These are phyloP conservation scores for Eucommia ulmoides DNA, from an alignment of 257 asterid species.

Conservation along the genomic window DNA sequence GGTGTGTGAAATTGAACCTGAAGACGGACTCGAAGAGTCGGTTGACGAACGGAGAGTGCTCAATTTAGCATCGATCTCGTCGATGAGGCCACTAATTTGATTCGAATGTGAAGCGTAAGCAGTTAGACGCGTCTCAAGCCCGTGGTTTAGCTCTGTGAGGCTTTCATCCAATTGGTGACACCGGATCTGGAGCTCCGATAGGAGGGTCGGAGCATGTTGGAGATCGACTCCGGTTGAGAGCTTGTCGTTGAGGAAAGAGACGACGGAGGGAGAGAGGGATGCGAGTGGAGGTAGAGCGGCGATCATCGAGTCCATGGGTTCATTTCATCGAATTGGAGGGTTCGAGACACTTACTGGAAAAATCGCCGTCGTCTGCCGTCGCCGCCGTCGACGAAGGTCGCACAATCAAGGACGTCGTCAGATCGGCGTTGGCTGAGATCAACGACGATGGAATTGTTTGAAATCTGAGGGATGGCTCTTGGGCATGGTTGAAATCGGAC, in stretches of 20 bases:
- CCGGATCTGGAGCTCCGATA: slow-evolving; percentile 54
- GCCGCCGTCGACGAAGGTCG: no score
- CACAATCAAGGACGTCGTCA: no score
- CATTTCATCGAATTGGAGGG: neutral
- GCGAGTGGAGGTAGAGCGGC: slow-evolving; percentile 47
- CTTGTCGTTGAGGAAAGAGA: slow-evolving; percentile 56
- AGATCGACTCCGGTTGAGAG: slow-evolving; percentile 49
- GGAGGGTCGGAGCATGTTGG: slow-evolving; percentile 37
- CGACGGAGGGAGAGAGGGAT: slow-evolving; percentile 45
- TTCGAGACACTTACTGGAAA: no score
- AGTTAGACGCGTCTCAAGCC: slow-evolving; percentile 31
- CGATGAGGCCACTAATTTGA: slow-evolving; percentile 32
- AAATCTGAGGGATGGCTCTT: no score
- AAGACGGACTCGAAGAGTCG: slow-evolving; percentile 16
- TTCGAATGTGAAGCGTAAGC: slow-evolving; percentile 49
- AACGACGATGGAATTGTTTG: no score
- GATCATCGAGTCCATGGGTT: slow-evolving; percentile 11
- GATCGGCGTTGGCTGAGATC: no score
- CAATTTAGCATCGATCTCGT: slow-evolving; percentile 32
- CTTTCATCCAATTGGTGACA: slow-evolving; percentile 46
- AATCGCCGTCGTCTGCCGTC: no score
- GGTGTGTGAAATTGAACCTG: slow-evolving; percentile 26
- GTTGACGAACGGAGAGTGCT: slow-evolving; percentile 43
- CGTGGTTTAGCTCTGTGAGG: slow-evolving; percentile 40
- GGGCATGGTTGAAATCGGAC: no score